Evolutionary conservation across 129 eudicot genomes (phyloP).

Genomic region (Flaveria trinervia): DNA sequence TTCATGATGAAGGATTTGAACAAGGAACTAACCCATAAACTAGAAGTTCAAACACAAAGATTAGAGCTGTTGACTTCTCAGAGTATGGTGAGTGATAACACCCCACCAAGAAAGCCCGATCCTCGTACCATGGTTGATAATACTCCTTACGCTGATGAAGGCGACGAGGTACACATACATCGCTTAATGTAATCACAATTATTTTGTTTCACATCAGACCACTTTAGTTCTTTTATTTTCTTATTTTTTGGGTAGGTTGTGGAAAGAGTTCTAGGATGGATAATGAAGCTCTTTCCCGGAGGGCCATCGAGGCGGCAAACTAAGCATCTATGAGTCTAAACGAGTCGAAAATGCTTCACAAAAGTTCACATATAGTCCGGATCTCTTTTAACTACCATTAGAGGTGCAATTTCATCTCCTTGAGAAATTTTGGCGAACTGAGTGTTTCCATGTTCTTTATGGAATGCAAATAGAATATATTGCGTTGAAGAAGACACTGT

Average conservation of each 20-base stretch:
- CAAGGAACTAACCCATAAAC: conserved; percentile 81
- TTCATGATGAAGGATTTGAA: conserved; percentile 58
- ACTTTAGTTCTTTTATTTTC: not conserved
- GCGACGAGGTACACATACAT: conserved; percentile 72
- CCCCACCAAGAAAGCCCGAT: conserved; percentile 46
- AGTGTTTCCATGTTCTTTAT: conserved; percentile 25
- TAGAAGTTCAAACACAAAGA: conserved; percentile 96
- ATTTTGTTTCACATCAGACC: not conserved
- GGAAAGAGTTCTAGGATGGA: conserved; percentile 94
- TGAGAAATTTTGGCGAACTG: conserved; percentile 30
- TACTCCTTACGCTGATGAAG: conserved; percentile 86
- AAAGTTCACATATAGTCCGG: not conserved
- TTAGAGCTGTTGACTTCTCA: conserved; percentile 88
- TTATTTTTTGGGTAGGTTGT: conserved; percentile 59
- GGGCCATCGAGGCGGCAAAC: conserved; percentile 86
- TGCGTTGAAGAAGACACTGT: conserved; percentile 6
- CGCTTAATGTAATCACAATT: not conserved
- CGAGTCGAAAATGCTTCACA: not conserved
- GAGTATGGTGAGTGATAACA: conserved; percentile 66
- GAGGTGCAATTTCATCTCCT: too few relatives aligned
- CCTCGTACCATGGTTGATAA: conserved; percentile 48
- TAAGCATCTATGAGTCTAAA: conserved; percentile 53
- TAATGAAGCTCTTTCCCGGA: conserved; percentile 98
- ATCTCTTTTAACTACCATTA: too few relatives aligned
- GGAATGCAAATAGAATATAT: conserved; percentile 27